These are phyloP conservation scores for Penicillium paneum DNA, from an alignment of 2,329 filamentous ascomycete species.

Conservation along the genomic window DNA sequence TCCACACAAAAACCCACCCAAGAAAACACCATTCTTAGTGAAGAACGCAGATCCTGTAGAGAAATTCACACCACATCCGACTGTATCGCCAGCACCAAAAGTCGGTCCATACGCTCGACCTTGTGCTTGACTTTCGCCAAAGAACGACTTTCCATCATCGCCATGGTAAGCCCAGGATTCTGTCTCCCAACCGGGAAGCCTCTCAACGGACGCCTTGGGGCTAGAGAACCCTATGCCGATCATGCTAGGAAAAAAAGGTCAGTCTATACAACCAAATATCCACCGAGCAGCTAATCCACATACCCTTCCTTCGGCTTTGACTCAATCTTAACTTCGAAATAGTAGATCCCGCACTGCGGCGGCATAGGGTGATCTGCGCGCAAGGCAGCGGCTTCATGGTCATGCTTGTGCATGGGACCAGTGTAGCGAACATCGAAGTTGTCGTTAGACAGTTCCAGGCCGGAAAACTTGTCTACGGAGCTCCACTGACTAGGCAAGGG, in stretches of 20 bases:
- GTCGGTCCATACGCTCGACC: slow-evolving; percentile 59
- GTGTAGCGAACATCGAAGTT: slow-evolving; percentile 68
- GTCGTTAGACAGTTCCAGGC: slow-evolving; percentile 70
- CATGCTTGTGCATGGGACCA: slow-evolving; percentile 56
- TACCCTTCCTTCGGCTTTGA: slow-evolving; percentile 67
- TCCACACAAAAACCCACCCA: slow-evolving; percentile 45
- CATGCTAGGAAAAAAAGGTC: slow-evolving; percentile 24
- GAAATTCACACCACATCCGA: slow-evolving; percentile 66
- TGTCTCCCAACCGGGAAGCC: slow-evolving; percentile 63
- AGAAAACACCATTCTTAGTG: slow-evolving; percentile 60
- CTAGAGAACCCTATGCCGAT: slow-evolving; percentile 60
- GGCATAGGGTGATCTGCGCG: slow-evolving; percentile 85
- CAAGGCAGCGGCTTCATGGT: slow-evolving; percentile 76
- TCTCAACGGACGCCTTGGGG: slow-evolving; percentile 56
- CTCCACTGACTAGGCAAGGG: slow-evolving; percentile 82
- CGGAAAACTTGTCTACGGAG: slow-evolving; percentile 67
- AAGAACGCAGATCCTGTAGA: slow-evolving; percentile 61
- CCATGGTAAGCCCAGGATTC: slow-evolving; percentile 67
- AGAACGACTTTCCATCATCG: slow-evolving; percentile 63
- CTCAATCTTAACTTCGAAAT: slow-evolving; percentile 73
- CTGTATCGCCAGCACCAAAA: slow-evolving; percentile 57
- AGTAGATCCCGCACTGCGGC: slow-evolving; percentile 86
- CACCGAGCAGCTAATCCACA: slow-evolving; percentile 21
- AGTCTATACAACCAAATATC: slow-evolving; percentile 7
- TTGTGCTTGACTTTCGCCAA: slow-evolving; percentile 53